Evolutionary conservation across 371 early-diverging fungal species (phyloP).

Genomic region (Rhizopus arrhizus): DNA sequence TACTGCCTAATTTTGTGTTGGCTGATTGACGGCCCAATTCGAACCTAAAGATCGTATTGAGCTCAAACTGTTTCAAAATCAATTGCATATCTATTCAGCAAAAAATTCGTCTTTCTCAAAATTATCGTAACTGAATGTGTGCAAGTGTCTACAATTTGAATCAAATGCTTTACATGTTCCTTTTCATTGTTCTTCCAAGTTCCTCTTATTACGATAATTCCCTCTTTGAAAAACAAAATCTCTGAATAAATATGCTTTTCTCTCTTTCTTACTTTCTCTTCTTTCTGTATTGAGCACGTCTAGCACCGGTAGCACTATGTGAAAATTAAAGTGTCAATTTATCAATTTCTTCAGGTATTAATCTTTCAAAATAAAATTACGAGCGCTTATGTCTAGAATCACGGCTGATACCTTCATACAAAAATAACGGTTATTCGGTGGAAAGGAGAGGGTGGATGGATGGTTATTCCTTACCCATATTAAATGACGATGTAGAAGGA

Average conservation of each 20-base stretch:
- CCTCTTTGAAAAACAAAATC: too few species aligned
- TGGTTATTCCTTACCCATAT: conserved; percentile 14
- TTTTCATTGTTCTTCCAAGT: too few species aligned
- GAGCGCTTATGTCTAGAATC: conserved; percentile 96
- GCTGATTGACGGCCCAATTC: conserved; percentile 97
- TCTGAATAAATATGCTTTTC: too few species aligned
- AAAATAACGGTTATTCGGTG: not conserved
- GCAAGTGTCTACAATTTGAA: not conserved
- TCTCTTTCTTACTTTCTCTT: conserved; percentile 69
- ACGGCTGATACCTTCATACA: conserved; percentile 85
- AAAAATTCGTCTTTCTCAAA: not conserved
- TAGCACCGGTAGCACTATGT: conserved; percentile 91
- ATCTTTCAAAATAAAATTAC: not conserved
- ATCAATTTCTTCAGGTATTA: not conserved
- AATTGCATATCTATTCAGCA: not conserved
- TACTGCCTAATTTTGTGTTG: conserved; percentile 95
- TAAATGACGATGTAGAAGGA: conserved; percentile 12
- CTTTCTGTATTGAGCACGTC: conserved; percentile 96
- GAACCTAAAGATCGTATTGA: conserved; percentile 68
- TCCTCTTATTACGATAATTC: too few species aligned
- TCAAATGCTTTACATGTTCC: not conserved
- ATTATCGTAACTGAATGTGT: not conserved
- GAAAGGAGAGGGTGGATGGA: conserved; percentile 9
- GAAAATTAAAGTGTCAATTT: not conserved
- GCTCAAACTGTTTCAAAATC: not conserved